phyloP scores from a whole-genome alignment of 2,329 filamentous ascomycete genomes.

The Fusarium foetens region DNA sequence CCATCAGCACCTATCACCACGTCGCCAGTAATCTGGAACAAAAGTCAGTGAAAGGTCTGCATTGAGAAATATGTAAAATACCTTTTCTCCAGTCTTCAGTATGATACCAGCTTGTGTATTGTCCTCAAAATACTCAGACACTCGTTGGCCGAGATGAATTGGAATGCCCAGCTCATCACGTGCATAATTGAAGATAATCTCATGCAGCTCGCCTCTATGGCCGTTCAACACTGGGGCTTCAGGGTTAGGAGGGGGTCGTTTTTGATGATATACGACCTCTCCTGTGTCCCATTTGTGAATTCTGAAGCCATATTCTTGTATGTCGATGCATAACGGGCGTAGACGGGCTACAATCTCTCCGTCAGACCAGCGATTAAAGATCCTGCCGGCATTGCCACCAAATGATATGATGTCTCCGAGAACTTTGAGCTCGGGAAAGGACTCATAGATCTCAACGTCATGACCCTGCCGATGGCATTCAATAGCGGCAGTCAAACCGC shows the following conservation, averaged over 20 bases:
- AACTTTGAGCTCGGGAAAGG: conserved; percentile 59
- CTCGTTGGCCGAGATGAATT: conserved; percentile 22
- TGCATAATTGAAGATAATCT: conserved; percentile 33
- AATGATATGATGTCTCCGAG: conserved; percentile 55
- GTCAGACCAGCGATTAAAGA: conserved; percentile 66
- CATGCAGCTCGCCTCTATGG: conserved; percentile 28
- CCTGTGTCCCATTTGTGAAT: conserved; percentile 36
- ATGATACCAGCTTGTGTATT: conserved; percentile 10
- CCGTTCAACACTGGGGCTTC: conserved; percentile 35
- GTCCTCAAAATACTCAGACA: conserved; percentile 24
- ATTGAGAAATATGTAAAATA: rapidly evolving
- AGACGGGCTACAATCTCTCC: conserved; percentile 54
- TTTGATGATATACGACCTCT: conserved; percentile 69
- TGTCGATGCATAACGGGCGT: conserved; percentile 35
- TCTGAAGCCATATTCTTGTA: conserved; percentile 58
- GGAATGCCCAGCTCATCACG: conserved; percentile 22
- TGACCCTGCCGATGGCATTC: conserved; percentile 30
- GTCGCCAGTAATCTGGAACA: conserved; percentile 14
- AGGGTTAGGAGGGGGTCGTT: conserved; percentile 39
- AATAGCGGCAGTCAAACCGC: conserved; percentile 32
- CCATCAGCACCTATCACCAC: conserved; percentile 37
- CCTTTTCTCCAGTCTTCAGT: conserved; percentile 21
- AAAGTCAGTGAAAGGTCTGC: neutral
- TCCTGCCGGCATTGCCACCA: conserved; percentile 49
- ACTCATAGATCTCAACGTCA: conserved; percentile 27